Evolutionary conservation across 2,329 filamentous ascomycete genomes (phyloP).

Genomic region (Dactylellina drechsleri): DNA sequence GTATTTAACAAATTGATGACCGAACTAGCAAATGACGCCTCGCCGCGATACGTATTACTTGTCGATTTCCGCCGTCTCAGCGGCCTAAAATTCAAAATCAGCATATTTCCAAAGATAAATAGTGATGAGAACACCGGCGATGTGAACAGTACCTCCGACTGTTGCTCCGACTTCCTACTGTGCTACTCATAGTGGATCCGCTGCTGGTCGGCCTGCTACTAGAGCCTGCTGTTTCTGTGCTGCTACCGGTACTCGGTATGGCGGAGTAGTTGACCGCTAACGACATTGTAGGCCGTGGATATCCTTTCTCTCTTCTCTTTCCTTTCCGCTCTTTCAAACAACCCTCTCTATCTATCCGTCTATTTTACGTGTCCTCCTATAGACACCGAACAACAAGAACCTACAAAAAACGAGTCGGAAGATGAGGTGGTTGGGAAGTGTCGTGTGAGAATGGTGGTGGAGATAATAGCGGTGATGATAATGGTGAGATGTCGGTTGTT

Average conservation of each 20-base stretch:
- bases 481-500: too few species aligned
- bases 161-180: conserved; percentile 45
- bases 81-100: conserved; percentile 37
- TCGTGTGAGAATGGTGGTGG: too few species aligned
- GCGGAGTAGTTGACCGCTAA: conserved; percentile 36
- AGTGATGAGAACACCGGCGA: not conserved
- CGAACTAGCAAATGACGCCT: conserved; percentile 89
- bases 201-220: conserved; percentile 36
- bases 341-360: too few species aligned
- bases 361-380: too few species aligned
- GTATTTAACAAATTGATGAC: conserved; percentile 97
- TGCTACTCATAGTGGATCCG: conserved; percentile 38
- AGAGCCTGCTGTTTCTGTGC: conserved; percentile 7
- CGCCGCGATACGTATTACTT: conserved; percentile 66
- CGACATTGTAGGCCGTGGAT: conserved; percentile 24
- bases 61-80: conserved; percentile 44
- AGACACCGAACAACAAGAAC: too few species aligned
- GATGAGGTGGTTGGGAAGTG: too few species aligned
- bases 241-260: conserved; percentile 28
- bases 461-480: too few species aligned
- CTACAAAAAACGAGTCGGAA: too few species aligned
- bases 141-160: conserved; percentile 36
- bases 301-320: too few species aligned
- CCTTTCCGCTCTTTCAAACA: too few species aligned
- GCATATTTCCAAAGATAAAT: conserved; percentile 3